Percentiles rank a stretch among this genome's conserved stretches.
These are phyloP conservation scores for Neurospora africana DNA, from an alignment of 495 filamentous ascomycete genomes.

Conservation along the genomic window DNA sequence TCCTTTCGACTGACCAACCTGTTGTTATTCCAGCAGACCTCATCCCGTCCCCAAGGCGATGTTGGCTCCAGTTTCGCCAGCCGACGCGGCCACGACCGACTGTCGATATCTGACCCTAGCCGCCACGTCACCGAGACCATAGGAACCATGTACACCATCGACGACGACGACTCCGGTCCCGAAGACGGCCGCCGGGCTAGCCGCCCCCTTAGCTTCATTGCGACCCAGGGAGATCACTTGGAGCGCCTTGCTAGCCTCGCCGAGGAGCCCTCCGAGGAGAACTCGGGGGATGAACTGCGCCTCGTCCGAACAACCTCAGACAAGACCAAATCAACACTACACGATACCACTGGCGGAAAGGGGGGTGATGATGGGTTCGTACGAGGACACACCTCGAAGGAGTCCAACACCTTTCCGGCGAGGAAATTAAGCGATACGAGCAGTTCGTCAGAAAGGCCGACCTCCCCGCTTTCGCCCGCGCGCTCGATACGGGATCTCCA, in stretches of 20 bases:
- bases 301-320: conserved; percentile 36
- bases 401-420: conserved; percentile 29
- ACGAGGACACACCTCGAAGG: conserved; percentile 18
- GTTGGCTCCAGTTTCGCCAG: conserved; percentile 43
- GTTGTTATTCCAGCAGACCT: conserved; percentile 31
- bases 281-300: conserved; percentile 27
- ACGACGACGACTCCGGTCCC: conserved; percentile 37
- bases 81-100: conserved; percentile 45
- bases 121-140: conserved; percentile 99
- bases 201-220: conserved; percentile 38
- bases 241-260: conserved; percentile 14
- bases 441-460: conserved; percentile 41
- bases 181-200: conserved; percentile 33
- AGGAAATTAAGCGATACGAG: conserved; percentile 35
- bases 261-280: conserved; percentile 21
- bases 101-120: conserved; percentile 52
- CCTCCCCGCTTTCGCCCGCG: conserved; percentile 45
- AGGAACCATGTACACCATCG: conserved; percentile 79
- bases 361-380: conserved; percentile 4
- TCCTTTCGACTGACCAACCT: conserved; percentile 13
- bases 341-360: background rate
- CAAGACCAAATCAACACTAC: conserved; percentile 13
- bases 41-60: conserved; percentile 41
- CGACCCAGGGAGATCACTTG: conserved; percentile 29
- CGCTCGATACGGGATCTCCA: conserved; percentile 46